Conservation (phyloP, 2,329 filamentous ascomycete species). For the Venturia aucupariae region DNA sequence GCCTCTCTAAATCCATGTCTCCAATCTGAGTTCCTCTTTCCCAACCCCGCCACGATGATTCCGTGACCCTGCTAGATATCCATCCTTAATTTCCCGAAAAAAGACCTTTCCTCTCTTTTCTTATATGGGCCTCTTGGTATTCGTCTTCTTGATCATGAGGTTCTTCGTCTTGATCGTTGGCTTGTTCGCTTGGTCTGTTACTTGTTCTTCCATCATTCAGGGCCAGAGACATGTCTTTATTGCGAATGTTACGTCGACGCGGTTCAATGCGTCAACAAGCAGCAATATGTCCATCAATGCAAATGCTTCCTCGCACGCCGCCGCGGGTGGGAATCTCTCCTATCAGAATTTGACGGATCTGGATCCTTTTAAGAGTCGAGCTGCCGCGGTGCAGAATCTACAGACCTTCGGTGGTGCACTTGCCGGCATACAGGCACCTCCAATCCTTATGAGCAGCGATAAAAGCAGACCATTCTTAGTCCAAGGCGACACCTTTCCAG, state of each 20-base stretch:
- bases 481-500: constrained; percentile 12
- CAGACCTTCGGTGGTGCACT: constrained; percentile 15
- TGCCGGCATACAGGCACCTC: constrained; percentile 15
- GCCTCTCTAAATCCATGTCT: neutral
- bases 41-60: neutral
- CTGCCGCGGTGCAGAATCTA: constrained; percentile 10
- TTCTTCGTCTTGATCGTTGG: neutral
- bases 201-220: neutral
- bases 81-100: neutral
- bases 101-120: too few species aligned
- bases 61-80: neutral
- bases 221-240: neutral
- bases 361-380: neutral
- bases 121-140: neutral
- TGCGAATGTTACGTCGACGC: neutral
- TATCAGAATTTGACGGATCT: neutral
- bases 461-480: constrained; percentile 13
- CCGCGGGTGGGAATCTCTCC: neutral
- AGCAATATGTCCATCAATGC: neutral
- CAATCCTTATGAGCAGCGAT: constrained; percentile 11
- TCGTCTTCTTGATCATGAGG: neutral
- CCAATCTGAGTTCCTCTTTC: neutral
- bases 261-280: neutral
- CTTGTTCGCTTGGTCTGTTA: neutral
- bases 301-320: neutral